Evolutionary conservation across 306 rosid species (phyloP).

Genomic region (Quercus glauca): DNA sequence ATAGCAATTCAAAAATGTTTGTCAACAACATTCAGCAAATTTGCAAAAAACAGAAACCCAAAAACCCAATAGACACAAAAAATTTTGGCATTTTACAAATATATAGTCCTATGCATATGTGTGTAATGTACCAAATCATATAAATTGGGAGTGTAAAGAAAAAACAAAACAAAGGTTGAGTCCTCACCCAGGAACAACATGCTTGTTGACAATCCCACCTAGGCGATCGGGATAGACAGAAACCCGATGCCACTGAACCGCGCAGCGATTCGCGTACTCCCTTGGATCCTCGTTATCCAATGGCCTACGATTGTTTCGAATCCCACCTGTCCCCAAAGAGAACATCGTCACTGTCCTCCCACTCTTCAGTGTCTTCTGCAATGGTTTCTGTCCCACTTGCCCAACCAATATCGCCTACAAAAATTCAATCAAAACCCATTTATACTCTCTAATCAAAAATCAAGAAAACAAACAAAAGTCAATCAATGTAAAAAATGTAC

Average conservation of each 20-base stretch:
- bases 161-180: neutral
- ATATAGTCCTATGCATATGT: too few species aligned
- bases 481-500: slow-evolving; percentile 24
- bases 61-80: neutral
- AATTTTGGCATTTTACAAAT: too few species aligned
- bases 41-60: too few species aligned
- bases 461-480: neutral
- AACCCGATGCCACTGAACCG: slow-evolving; percentile 91
- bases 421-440: neutral
- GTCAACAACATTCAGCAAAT: too few species aligned
- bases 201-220: slow-evolving; percentile 46
- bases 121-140: neutral
- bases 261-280: slow-evolving; percentile 71
- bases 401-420: slow-evolving; percentile 85
- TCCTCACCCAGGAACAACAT: slow-evolving; percentile 55
- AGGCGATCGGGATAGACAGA: slow-evolving; percentile 59
- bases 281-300: slow-evolving; percentile 60
- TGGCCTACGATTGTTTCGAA: slow-evolving; percentile 84
- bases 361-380: slow-evolving; percentile 73
- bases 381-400: slow-evolving; percentile 72
- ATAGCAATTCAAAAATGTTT: too few species aligned
- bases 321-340: slow-evolving; percentile 85
- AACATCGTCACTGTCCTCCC: slow-evolving; percentile 60
- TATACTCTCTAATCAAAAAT: neutral
- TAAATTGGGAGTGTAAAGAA: neutral